Base-by-base conservation (phyloP, 2,329 filamentous ascomycete species). In the Colletotrichum nymphaeae region DNA sequence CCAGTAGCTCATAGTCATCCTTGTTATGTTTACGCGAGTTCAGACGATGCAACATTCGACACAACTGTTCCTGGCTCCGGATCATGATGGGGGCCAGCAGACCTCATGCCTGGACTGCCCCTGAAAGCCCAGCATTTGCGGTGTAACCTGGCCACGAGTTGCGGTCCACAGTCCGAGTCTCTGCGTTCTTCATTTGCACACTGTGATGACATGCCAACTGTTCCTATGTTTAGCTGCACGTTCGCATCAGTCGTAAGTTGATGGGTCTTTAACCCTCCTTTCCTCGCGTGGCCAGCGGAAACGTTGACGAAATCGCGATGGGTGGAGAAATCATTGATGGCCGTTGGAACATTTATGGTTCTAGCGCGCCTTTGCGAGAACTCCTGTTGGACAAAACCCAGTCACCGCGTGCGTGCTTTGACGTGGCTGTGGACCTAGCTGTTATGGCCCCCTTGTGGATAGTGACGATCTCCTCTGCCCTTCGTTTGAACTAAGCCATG, bases 381-480 rank as follows among this genome's bases (percentile, higher is more conserved):
- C 24, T 64, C 22, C 52, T 9, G 63, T 68, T 72, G 64, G 64
- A 30, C 26, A 22, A 32, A 22, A 30, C 49, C 12, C n/a, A 22
- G 19, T 49, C 59, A 55, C 55, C 55, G 62, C 53, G 62, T 42
- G 32, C n/a, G 52, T 57, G 69, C 57, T 56, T 62, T 69, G 64
- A 62, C 69, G 52, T 49, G 19, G 16, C 56, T 53, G 14, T 30
- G 8, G 30, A 49, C 55, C 42, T n/a, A 46, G 65, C 26, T 60
- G 35, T 55, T 46, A 46, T 30, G 26, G 42, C 32, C 55, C 52
- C 64, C 64, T 59, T 62, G 64, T 9, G 16, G 26, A 32, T 22
- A 35, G 52, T 32, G 66, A 46, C 24, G 37, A 72, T 72, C 49
- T 58, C 22, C 42, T 63, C 35, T 49, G 52, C 65, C 64, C 53